Conservation (phyloP, 345 rosid species). For the Rubroshorea leprosula region DNA sequence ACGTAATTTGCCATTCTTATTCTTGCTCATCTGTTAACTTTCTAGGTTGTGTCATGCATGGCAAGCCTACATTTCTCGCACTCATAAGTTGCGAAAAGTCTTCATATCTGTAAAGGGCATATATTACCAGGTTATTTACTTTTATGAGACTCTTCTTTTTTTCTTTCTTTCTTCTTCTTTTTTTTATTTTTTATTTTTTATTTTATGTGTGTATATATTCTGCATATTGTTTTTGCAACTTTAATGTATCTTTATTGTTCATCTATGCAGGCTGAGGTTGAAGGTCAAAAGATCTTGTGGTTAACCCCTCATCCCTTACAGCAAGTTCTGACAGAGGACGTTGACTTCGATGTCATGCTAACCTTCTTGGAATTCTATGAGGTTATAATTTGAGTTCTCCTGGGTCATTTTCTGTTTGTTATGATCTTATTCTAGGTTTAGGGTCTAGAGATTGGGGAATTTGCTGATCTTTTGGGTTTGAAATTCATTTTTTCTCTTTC, state of each 20-base stretch:
- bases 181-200: too few relatives aligned
- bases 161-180: too few relatives aligned
- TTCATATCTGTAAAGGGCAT: constrained; percentile 94
- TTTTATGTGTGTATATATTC: too few relatives aligned
- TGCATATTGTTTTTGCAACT: not conserved
- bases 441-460: not conserved
- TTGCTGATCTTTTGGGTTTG: too few relatives aligned
- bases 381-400: constrained; percentile 29
- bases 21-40: constrained; percentile 3
- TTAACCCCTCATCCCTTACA: constrained; percentile 85
- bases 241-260: constrained; percentile 3
- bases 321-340: constrained; percentile 91
- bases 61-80: constrained; percentile 84
- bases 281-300: constrained; percentile 97
- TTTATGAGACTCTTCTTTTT: not conserved
- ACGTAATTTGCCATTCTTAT: not conserved
- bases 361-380: constrained; percentile 92
- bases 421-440: too few relatives aligned
- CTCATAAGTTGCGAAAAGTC: constrained; percentile 74
- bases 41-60: constrained; percentile 88
- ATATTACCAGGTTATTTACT: constrained; percentile 70
- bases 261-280: constrained; percentile 71
- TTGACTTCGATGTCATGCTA: constrained; percentile 73
- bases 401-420: not conserved
- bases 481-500: too few relatives aligned